Evolutionary conservation across 441 rosid genomes (phyloP).

Genomic region (Dalechampia spathulata): DNA sequence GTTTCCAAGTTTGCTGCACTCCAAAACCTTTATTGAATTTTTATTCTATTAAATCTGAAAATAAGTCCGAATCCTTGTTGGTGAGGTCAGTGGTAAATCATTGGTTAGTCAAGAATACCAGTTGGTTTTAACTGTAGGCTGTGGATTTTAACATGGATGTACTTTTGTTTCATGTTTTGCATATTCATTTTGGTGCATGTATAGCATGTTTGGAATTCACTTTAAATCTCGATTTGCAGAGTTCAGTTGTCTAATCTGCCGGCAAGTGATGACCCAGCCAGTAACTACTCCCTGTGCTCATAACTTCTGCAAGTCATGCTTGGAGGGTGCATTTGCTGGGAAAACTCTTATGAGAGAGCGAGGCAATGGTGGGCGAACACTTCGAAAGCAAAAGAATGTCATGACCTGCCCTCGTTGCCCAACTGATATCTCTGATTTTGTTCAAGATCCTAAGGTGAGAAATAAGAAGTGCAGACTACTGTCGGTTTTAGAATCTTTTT

Average conservation of each 20-base stretch:
- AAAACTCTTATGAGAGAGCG: conserved; percentile 33
- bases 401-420: conserved; percentile 63
- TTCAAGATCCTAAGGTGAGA: conserved; percentile 51
- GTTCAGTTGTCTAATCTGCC: conserved; percentile 42
- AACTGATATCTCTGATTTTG: conserved; percentile 51
- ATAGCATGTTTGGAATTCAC: background rate
- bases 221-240: conserved; percentile 26
- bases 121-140: too few relatives aligned
- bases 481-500: too few relatives aligned
- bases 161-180: too few relatives aligned
- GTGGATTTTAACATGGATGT: too few relatives aligned
- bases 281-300: conserved; percentile 64
- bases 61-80: too few relatives aligned
- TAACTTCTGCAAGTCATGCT: conserved; percentile 54
- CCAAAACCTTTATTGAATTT: too few relatives aligned
- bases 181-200: background rate
- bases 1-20: background rate
- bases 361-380: conserved; percentile 44
- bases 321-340: conserved; percentile 47
- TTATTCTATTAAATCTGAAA: too few relatives aligned
- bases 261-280: conserved; percentile 42
- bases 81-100: background rate
- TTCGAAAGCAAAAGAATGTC: conserved; percentile 47
- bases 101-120: too few relatives aligned
- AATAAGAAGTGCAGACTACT: background rate